Evolutionary conservation across 2,329 filamentous ascomycete species (phyloP).

Genomic region (Didymella arachidicola): DNA sequence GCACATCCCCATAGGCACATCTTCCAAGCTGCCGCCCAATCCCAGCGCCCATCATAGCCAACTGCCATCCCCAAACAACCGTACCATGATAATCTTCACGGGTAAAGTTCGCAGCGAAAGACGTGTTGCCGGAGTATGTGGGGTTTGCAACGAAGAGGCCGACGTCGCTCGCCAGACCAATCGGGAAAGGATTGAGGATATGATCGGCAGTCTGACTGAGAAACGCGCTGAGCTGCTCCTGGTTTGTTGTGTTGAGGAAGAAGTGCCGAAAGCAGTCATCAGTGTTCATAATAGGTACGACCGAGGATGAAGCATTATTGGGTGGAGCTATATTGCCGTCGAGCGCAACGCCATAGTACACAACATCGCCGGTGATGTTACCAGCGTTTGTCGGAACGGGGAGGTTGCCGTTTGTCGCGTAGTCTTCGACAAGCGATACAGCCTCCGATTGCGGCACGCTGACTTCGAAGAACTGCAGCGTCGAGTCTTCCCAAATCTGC

Average conservation of each 20-base stretch:
- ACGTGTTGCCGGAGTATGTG: conserved; percentile 60
- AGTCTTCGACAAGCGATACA: conserved; percentile 57
- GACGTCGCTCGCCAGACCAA: conserved; percentile 64
- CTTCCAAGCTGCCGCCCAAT: conserved; percentile 65
- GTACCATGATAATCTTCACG: conserved; percentile 69
- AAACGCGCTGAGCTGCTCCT: conserved; percentile 64
- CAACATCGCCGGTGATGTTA: conserved; percentile 55
- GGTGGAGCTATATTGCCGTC: conserved; percentile 50
- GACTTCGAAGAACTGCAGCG: conserved; percentile 65
- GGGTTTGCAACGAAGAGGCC: conserved; percentile 69
- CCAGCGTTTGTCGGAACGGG: conserved; percentile 55
- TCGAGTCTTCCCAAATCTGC: conserved; percentile 68
- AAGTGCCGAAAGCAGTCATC: conserved; percentile 71
- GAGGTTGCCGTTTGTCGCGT: conserved; percentile 55
- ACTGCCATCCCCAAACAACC: conserved; percentile 70
- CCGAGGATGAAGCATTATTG: conserved; percentile 52
- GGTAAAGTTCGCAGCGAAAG: conserved; percentile 59
- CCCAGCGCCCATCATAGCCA: conserved; percentile 70
- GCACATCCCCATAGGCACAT: conserved; percentile 49
- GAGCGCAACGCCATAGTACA: conserved; percentile 65
- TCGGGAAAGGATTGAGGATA: conserved; percentile 65
- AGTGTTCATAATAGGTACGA: conserved; percentile 68
- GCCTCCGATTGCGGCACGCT: conserved; percentile 57
- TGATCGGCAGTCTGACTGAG: conserved; percentile 66
- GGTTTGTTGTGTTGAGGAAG: conserved; percentile 66